Evolutionary conservation across 2,329 filamentous ascomycete species (phyloP), one percentile per base, ranked within the genome.

Genomic region (Exophiala aquamarina): DNA sequence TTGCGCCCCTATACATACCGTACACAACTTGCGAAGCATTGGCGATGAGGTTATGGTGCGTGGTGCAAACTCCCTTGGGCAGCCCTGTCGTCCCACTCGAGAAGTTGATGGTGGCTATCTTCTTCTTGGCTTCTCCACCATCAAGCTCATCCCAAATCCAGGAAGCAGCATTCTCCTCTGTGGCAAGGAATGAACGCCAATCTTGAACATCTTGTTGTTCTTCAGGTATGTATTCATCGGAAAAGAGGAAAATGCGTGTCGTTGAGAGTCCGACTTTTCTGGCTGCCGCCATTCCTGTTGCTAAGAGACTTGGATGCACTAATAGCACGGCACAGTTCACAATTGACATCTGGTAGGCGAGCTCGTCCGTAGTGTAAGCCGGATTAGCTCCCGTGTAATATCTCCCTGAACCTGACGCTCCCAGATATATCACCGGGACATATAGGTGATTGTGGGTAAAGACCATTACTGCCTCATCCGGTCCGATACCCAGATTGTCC

Each of bases 381-480:
- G 77, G 75, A 56, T 79, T 81, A 4, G 71, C 74, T 14, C 75
- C 77, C 41, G 72, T 79, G 61, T 81, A 82, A 17, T 76, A 69
- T 49, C 68, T 72, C 3, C 76, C 76, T 17, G 70, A 70, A 0
- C 77, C 78, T 1, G 78, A 71, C 31, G 50, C 46, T 2, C 49
- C 56, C 11, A 58, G 52, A 38, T 58, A 58, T 9, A 38, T 69
- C 1, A 76, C 68, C 0, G 86, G 82, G 57, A 83, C 86, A 68
- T 82, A 86, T 15, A 89, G 66, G 53, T 76, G 83, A 67, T 89
- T 89, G 18, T 79, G 78, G 0, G 82, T 82, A 64, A 82, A 88
- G 17, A 89, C 68, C 46, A 89, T 70, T 8, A 89, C 77, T 2
- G 84, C 78, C 54, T 87, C 84, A 19, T 84, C 82, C 0, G 71